Evolutionary conservation across 345 rosid species (phyloP), one percentile per base, ranked within the genome.

Genomic region (Streptanthus diversifolius): DNA sequence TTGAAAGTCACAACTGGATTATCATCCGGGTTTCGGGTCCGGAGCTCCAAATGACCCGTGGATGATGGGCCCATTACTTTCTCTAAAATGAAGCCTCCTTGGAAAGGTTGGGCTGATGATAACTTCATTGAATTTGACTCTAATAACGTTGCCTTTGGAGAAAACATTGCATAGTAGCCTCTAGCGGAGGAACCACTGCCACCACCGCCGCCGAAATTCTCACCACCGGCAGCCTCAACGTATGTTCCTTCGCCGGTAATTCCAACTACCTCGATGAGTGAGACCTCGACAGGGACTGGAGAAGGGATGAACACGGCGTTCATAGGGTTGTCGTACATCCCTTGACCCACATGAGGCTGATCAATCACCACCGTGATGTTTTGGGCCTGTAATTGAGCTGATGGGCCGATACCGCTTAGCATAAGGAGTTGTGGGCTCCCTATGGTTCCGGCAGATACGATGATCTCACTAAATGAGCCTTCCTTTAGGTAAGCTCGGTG

Each of bases 281-380:
- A 88, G 77, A 88, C 83, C 72, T 90, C 93, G 0, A 88, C 90
- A 71, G 76, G 93, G 29, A 76, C 4, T 10, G 91, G 91, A 40
- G 93, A 88, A 5, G 96, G 93, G 19, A 86, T 45, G 40, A 79
- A 82, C 12, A 90, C 78, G 29, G 90, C 88, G 51, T 86, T 90
- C 91, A 86, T 84, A 25, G 92, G 95, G 54, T 88, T 90, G 24
- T 90, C 92, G 0, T 84, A 75, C 97, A 90, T 88, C 39, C 83
- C 87, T 77, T 81, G 88, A 13, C 97, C 97, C 8, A 90, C 88
- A 62, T 76, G 52, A 32, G 90, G 88, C 63, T 85, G 88, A 71
- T 85, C 82, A 74, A 83, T 45, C 64, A 88, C 84, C 22, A 84
- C 51, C 0, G 75, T 63, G 9, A 90, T 84, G 33, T 83, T 78